A percentile compares a stretch with the other conserved stretches of the same genome.
phyloP scores from a whole-genome alignment of 2,329 filamentous ascomycete species.

The Arachnomyces sp. region DNA sequence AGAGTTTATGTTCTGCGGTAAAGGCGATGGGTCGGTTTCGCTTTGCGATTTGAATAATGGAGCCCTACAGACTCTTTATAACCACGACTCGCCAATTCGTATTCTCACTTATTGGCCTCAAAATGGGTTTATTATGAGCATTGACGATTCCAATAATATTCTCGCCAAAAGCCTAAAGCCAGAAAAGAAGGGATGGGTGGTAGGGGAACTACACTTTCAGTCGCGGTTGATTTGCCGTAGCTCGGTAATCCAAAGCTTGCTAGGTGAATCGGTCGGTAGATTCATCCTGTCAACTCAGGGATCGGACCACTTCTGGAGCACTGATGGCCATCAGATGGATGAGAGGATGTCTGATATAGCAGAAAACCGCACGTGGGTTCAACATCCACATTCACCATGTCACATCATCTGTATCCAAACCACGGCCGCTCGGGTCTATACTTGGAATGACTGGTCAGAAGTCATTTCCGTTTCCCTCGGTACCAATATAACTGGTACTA shows the following conservation, averaged over 20 bases:
- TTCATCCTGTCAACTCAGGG: slow-evolving; percentile 26
- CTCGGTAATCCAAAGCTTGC: slow-evolving; percentile 20
- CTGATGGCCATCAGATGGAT: slow-evolving; percentile 19
- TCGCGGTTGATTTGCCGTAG: slow-evolving; percentile 16
- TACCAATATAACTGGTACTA: slow-evolving; percentile 8
- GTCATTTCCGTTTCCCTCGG: slow-evolving; percentile 11
- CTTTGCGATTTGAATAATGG: slow-evolving; percentile 24
- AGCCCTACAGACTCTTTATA: slow-evolving; percentile 19
- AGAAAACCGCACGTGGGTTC: slow-evolving; percentile 17
- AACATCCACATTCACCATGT: slow-evolving; percentile 16
- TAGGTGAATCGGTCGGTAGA: slow-evolving; percentile 19
- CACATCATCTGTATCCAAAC: slow-evolving; percentile 25
- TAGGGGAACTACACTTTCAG: too few species aligned
- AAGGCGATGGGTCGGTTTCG: slow-evolving; percentile 29
- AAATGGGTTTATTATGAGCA: slow-evolving; percentile 19
- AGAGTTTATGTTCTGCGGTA: slow-evolving; percentile 28
- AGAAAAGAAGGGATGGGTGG: too few species aligned
- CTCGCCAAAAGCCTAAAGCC: too few species aligned
- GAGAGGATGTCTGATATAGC: slow-evolving; percentile 15
- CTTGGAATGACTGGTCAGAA: slow-evolving; percentile 24
- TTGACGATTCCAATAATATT: slow-evolving; percentile 22
- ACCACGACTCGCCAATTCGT: slow-evolving; percentile 23
- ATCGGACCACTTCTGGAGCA: slow-evolving; percentile 24
- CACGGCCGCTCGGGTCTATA: slow-evolving; percentile 16
- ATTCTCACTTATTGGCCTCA: slow-evolving; percentile 20